A percentile compares a stretch with the other conserved stretches of the same genome.
Conservation (phyloP, 202 grass and related monocot genomes). For the Panicum hallii region DNA sequence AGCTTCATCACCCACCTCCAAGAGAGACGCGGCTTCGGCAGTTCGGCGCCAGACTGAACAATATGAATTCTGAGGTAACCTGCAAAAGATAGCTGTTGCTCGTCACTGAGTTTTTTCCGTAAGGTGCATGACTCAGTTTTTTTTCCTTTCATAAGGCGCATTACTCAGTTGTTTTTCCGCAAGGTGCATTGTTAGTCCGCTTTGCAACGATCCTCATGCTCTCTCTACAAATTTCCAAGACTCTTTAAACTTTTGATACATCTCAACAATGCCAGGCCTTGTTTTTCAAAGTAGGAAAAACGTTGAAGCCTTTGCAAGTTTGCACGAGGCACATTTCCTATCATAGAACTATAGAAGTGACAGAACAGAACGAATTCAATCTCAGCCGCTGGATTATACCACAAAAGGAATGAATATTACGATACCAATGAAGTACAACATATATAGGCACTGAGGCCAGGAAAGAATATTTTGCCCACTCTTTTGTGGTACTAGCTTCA, state of each 20-base stretch:
- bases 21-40: no score
- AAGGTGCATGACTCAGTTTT: no score
- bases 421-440: background rate
- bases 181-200: no score
- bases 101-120: no score
- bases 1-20: no score
- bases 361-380: background rate
- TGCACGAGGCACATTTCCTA: background rate
- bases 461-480: slow-evolving; percentile 31
- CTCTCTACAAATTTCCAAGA: no score
- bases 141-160: no score
- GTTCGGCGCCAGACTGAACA: background rate
- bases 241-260: background rate
- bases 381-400: background rate
- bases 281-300: background rate
- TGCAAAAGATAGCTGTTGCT: no score
- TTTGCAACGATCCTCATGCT: no score
- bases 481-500: slow-evolving; percentile 29
- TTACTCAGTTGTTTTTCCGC: no score
- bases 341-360: background rate
- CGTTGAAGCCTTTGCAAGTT: background rate
- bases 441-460: background rate
- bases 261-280: no score
- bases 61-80: background rate
- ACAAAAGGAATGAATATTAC: background rate